Percentiles rank a stretch among this genome's conserved stretches.
Conservation (phyloP, 2,329 filamentous ascomycete genomes). For the Periconia sp. region DNA sequence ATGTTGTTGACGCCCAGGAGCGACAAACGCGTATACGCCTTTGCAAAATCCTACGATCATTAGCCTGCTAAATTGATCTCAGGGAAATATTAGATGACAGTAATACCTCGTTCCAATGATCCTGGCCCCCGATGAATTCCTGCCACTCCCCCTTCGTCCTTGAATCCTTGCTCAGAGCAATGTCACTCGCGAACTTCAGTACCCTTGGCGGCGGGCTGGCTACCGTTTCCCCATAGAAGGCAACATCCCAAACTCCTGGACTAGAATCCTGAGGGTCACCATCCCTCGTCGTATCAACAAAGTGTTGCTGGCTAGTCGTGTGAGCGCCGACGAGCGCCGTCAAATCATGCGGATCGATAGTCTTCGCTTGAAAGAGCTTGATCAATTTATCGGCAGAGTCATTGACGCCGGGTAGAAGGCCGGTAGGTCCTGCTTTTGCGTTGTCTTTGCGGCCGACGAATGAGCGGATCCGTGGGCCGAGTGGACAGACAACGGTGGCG, state of each 20-base stretch:
- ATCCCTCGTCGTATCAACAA: conserved; percentile 36
- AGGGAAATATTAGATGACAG: background rate
- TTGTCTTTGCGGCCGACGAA: conserved; percentile 49
- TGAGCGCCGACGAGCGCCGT: conserved; percentile 47
- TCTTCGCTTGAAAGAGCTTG: conserved; percentile 46
- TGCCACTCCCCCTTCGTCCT: conserved; percentile 41
- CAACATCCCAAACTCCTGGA: conserved; percentile 46
- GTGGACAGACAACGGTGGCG: conserved; percentile 46
- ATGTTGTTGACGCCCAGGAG: conserved; percentile 64
- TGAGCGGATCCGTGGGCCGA: conserved; percentile 45
- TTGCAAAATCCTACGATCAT: conserved; percentile 53
- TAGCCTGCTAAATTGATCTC: background rate
- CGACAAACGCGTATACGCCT: conserved; percentile 61
- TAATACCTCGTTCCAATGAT: conserved; percentile 42
- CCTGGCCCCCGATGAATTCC: conserved; percentile 35
- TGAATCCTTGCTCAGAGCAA: conserved; percentile 41
- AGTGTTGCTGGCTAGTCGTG: conserved; percentile 46
- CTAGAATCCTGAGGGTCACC: conserved; percentile 45
- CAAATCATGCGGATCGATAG: conserved; percentile 45
- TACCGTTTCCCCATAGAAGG: conserved; percentile 44
- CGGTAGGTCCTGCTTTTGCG: conserved; percentile 37
- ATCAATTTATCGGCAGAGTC: conserved; percentile 42
- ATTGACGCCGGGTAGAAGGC: conserved; percentile 40
- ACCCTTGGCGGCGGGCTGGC: conserved; percentile 35
- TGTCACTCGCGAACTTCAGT: conserved; percentile 45